Base-by-base conservation (phyloP, 2,329 filamentous ascomycete genomes). In the Emmonsiellopsis sp. region DNA sequence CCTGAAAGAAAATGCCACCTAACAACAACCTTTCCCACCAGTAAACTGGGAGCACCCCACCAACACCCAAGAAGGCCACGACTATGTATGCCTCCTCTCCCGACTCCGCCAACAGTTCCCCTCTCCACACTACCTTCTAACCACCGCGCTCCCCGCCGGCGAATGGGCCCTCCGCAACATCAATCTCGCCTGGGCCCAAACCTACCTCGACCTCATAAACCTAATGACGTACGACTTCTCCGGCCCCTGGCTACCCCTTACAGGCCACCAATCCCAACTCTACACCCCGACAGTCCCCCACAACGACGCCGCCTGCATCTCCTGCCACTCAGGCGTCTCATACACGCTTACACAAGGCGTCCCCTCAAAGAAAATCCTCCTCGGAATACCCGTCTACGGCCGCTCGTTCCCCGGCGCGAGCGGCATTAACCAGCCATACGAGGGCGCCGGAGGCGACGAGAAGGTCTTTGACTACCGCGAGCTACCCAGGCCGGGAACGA, bases 1-100 rank as follows among this genome's bases (percentile, higher is more conserved):
- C 34, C 5, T 32, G 21, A 13, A 27, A 31, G 7, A 8, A 33
- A 6, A 7, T 5, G 17, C 31, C 27, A 33, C 10, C 44, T 36
- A 46, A 46, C 31, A 32, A 45, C 27, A 31, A 32, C n/a, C 7
- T 21, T 11, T 2, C 33, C 14, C 14, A 37, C 33, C 55, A 92
- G 87, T 93, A 65, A 84, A 87, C 62, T 93, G 88, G 88, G 84
- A 89, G 65, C 86, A 88, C 61, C 87, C 88, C 2, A 77, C 77
- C 52, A 77, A 86, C 63, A 65, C 75, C 2, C 74, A 82, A 51
- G 81, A 91, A 68, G 87, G 86, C 27, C 73, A 77, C 56, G 79
- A 90, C 66, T 91, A 89, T 64, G 69, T 90, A 44, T 76, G 79
- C 14, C 77, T 93, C 31, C 76, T 92, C 33, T 80, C 82, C 8